Percentiles rank a stretch among this genome's conserved stretches.
These are phyloP conservation scores for Knoxia roxburghii DNA, from an alignment of 257 asterid species.

Conservation along the genomic window DNA sequence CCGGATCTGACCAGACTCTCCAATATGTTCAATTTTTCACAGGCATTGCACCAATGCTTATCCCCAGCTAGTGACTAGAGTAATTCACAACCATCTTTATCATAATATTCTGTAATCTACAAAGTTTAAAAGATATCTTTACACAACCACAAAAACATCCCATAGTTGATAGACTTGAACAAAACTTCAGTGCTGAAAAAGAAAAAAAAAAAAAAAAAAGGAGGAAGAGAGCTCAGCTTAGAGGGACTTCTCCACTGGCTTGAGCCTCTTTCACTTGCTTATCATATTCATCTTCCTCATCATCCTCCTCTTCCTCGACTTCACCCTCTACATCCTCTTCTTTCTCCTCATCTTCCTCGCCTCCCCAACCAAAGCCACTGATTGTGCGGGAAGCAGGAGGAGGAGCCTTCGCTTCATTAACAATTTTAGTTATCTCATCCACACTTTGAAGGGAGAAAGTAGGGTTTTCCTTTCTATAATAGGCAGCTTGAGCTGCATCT, in stretches of 20 bases:
- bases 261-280: conserved; percentile 73
- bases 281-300: conserved; percentile 68
- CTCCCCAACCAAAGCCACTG: conserved; percentile 75
- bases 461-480: conserved; percentile 60
- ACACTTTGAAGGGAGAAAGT: conserved; percentile 53
- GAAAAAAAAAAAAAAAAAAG: neutral
- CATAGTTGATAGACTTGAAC: conserved; percentile 6
- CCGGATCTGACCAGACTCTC: neutral
- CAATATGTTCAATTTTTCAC: conserved; percentile 1
- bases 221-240: conserved; percentile 26
- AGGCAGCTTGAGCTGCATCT: conserved; percentile 61
- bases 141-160: conserved; percentile 19
- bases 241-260: conserved; percentile 62
- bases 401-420: conserved; percentile 60
- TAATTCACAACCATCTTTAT: conserved; percentile 10
- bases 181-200: neutral
- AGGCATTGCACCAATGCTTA: conserved; percentile 4
- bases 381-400: conserved; percentile 57
- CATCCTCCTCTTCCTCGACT: conserved; percentile 39
- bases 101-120: conserved; percentile 17
- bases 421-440: conserved; percentile 70
- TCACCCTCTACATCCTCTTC: conserved; percentile 40
- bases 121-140: conserved; percentile 6
- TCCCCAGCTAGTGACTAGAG: neutral
- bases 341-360: conserved; percentile 47